Percentiles rank a stretch among this genome's conserved stretches.
Evolutionary conservation across 768 basidiomycete species (phyloP).

Genomic region (Boletus rubescentipes): DNA sequence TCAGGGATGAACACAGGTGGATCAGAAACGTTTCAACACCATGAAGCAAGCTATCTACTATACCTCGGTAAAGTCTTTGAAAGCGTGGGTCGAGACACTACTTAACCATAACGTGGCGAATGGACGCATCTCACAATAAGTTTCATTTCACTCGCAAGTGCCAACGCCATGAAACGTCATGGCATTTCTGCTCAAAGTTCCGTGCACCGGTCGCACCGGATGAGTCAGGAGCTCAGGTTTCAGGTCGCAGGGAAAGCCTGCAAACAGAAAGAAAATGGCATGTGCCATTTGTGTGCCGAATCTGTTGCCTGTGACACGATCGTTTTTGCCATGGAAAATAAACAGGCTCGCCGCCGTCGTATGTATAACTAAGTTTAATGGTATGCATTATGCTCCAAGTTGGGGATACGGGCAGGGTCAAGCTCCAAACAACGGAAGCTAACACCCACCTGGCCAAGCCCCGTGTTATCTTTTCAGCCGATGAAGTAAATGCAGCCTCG

Average conservation of each 20-base stretch:
- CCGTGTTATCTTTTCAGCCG: conserved; percentile 1
- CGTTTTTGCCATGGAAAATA: background rate
- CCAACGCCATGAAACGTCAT: conserved; percentile 8
- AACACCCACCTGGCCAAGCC: conserved; percentile 9
- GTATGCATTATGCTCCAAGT: conserved; percentile 2
- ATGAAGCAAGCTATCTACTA: conserved; percentile 9
- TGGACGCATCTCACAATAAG: conserved; percentile 2
- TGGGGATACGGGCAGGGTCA: conserved; percentile 1
- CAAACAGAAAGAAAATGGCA: background rate
- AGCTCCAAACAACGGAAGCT: conserved; percentile 1
- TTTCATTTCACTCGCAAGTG: background rate
- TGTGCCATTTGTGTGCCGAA: background rate
- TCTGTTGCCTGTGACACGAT: background rate
- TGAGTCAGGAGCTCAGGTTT: background rate
- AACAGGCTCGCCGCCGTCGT: background rate
- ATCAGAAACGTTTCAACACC: conserved; percentile 26
- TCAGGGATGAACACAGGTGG: conserved; percentile 26
- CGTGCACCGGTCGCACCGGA: background rate
- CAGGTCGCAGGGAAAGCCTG: background rate
- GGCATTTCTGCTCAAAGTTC: background rate
- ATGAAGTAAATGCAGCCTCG: conserved; percentile 12
- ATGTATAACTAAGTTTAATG: conserved; percentile 2
- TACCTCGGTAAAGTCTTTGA: conserved; percentile 5
- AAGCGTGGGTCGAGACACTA: conserved; percentile 12
- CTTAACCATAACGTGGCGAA: background rate